phyloP scores from a whole-genome alignment of 202 grass and related monocot species.

The Musa balbisiana region DNA sequence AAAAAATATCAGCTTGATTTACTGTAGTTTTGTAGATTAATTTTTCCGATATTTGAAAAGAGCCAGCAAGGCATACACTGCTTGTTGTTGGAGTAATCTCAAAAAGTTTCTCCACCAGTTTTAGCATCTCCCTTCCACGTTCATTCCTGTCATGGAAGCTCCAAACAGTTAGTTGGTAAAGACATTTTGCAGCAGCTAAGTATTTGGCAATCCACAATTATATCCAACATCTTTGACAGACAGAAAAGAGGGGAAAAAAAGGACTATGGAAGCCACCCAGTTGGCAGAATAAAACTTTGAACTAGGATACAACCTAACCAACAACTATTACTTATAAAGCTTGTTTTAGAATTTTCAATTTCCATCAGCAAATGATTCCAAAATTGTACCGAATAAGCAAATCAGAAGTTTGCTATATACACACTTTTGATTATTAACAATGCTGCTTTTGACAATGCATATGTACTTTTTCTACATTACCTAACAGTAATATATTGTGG shows the following conservation, averaged over 20 bases:
- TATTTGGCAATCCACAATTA: neutral
- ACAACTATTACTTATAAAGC: neutral
- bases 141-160: constrained; percentile 44
- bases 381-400: neutral
- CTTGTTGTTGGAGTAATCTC: constrained; percentile 72
- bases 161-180: constrained; percentile 11
- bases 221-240: neutral
- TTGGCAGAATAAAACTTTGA: neutral
- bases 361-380: neutral
- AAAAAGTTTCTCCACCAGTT: constrained; percentile 59
- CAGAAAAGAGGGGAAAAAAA: neutral
- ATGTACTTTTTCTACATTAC: constrained; percentile 30
- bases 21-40: neutral
- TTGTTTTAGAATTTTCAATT: neutral
- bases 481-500: constrained; percentile 96
- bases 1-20: neutral
- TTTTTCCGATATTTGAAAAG: neutral
- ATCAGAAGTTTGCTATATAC: neutral
- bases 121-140: constrained; percentile 75
- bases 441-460: neutral
- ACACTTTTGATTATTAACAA: neutral
- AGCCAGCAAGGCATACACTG: constrained; percentile 34
- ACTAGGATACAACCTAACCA: neutral
- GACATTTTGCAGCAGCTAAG: neutral
- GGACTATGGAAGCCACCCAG: neutral